Conservation (phyloP, 148 eudicot species). For the Agrostemma githago region DNA sequence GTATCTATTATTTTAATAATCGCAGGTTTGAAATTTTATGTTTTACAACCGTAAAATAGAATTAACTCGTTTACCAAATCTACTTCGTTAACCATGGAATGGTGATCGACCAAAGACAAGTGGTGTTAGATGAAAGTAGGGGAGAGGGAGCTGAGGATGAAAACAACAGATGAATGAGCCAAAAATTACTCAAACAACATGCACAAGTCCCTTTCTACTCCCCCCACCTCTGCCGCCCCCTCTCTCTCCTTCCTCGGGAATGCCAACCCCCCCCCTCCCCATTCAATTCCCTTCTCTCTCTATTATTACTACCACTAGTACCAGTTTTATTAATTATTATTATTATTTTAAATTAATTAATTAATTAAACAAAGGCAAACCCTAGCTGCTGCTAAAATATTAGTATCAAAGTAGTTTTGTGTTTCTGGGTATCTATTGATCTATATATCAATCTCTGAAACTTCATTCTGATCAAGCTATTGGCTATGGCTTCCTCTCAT, state of each 20-base stretch:
- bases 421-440: slow-evolving; percentile 1
- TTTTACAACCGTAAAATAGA: no score
- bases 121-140: no score
- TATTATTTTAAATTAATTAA: not conserved
- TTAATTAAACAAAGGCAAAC: not conserved
- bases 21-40: no score
- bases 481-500: not conserved
- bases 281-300: slow-evolving; percentile 5
- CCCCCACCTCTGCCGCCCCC: slow-evolving; percentile 80
- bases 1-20: no score
- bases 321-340: no score
- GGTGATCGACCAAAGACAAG: no score
- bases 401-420: no score
- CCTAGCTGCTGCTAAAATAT: not conserved
- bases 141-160: slow-evolving; percentile 13
- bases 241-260: slow-evolving; percentile 27
- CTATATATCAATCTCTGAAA: slow-evolving; percentile 3
- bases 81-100: no score
- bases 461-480: slow-evolving; percentile 11
- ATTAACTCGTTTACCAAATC: no score
- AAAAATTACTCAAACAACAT: slow-evolving; percentile 48
- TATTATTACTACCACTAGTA: no score
- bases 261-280: slow-evolving; percentile 62
- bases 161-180: slow-evolving; percentile 35
- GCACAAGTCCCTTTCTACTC: slow-evolving; percentile 85